phyloP scores from a whole-genome alignment of 495 filamentous ascomycete genomes.

The Aspergillus nanangensis region DNA sequence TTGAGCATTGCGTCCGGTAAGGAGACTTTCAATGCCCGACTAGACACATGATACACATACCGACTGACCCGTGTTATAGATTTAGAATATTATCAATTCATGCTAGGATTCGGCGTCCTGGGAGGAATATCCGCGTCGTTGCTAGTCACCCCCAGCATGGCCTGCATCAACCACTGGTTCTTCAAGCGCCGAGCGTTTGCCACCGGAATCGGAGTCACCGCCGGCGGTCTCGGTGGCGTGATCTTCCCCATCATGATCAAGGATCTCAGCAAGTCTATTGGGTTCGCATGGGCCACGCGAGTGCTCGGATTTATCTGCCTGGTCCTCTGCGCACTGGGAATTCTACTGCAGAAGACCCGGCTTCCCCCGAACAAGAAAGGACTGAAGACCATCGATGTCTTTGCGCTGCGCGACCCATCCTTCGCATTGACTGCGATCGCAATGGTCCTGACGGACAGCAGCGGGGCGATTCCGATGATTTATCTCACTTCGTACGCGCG shows the following conservation, averaged over 20 bases:
- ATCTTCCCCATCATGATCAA: constrained; percentile 70
- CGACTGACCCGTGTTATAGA: too few relatives aligned
- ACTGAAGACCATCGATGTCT: constrained; percentile 15
- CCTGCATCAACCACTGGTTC: constrained; percentile 66
- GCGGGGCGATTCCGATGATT: constrained; percentile 65
- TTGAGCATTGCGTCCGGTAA: constrained; percentile 46
- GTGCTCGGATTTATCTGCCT: constrained; percentile 63
- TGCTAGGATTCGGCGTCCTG: constrained; percentile 34
- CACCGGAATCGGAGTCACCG: constrained; percentile 67
- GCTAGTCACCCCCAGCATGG: constrained; percentile 61
- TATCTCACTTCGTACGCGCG: constrained; percentile 64
- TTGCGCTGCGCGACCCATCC: constrained; percentile 24
- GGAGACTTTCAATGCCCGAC: constrained; percentile 17
- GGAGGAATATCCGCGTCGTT: constrained; percentile 31
- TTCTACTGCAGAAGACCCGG: constrained; percentile 20
- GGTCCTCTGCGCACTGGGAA: constrained; percentile 32
- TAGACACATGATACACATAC: too few relatives aligned
- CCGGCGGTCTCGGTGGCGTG: constrained; percentile 65
- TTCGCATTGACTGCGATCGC: constrained; percentile 50
- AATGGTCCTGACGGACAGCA: constrained; percentile 71
- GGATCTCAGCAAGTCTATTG: constrained; percentile 53
- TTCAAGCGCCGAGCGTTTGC: constrained; percentile 61
- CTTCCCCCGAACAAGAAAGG: constrained; percentile 14
- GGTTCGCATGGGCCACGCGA: constrained; percentile 70
- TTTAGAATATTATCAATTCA: constrained; percentile 42